Evolutionary conservation across 495 filamentous ascomycete genomes (phyloP).

Genomic region (Talaromyces liani): DNA sequence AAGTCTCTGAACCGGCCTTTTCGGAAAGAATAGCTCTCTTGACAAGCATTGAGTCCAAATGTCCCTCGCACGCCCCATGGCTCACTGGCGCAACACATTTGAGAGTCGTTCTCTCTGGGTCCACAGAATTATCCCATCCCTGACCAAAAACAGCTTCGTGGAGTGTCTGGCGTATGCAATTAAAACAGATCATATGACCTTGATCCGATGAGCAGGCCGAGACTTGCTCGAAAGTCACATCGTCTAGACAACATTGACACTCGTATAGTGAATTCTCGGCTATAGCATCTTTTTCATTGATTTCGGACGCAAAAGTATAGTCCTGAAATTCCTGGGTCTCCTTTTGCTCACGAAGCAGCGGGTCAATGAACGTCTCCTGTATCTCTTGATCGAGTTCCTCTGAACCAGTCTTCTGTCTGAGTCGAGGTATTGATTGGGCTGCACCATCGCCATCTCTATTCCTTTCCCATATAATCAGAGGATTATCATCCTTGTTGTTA

Average conservation of each 20-base stretch:
- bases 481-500: conserved; percentile 48
- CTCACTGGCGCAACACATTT: conserved; percentile 69
- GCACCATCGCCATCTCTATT: conserved; percentile 29
- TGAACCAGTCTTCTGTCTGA: conserved; percentile 61
- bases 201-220: conserved; percentile 57
- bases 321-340: conserved; percentile 57
- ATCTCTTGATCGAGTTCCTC: conserved; percentile 78
- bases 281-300: conserved; percentile 74
- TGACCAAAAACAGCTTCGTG: conserved; percentile 89
- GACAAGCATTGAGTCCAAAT: conserved; percentile 59
- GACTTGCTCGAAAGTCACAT: conserved; percentile 73
- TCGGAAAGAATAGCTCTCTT: conserved; percentile 60
- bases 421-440: conserved; percentile 35
- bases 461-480: conserved; percentile 58
- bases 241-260: conserved; percentile 83
- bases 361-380: conserved; percentile 55
- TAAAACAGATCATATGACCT: conserved; percentile 79
- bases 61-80: conserved; percentile 60
- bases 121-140: conserved; percentile 75
- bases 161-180: conserved; percentile 70
- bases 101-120: conserved; percentile 60
- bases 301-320: conserved; percentile 49
- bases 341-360: conserved; percentile 47
- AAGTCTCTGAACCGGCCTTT: conserved; percentile 59
- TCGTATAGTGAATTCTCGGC: conserved; percentile 65